phyloP scores from a whole-genome alignment of 139 green algal genomes.

The Penium margaritaceum region DNA sequence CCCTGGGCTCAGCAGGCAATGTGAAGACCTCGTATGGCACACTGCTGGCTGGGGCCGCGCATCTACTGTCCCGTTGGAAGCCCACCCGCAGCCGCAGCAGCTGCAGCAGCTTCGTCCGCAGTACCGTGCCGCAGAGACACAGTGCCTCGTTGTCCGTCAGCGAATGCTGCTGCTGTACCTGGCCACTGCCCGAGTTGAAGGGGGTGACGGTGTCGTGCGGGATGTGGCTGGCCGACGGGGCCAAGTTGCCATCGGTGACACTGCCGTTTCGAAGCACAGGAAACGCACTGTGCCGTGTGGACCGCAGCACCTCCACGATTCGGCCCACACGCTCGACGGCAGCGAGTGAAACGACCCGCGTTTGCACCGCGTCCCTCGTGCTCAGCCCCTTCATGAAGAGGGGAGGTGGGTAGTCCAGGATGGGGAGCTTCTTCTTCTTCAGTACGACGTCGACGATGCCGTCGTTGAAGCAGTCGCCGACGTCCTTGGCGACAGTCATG shows the following conservation, averaged over 20 bases:
- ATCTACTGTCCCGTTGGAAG: background rate
- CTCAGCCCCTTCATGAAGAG: conserved; percentile 14
- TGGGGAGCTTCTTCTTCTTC: conserved; percentile 26
- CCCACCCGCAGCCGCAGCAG: conserved; percentile 10
- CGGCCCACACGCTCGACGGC: conserved; percentile 16
- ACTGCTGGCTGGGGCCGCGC: no score
- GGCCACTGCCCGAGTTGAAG: no score
- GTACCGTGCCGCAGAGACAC: conserved; percentile 25
- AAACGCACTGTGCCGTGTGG: conserved; percentile 22
- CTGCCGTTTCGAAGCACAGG: no score
- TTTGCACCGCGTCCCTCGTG: background rate
- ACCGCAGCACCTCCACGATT: conserved; percentile 11
- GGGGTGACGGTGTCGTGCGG: no score
- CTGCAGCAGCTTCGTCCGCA: conserved; percentile 40
- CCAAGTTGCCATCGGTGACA: no score
- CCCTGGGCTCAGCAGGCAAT: no score
- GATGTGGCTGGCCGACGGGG: no score
- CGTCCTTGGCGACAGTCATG: conserved; percentile 64
- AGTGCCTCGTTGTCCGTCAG: no score
- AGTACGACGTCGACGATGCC: conserved; percentile 29
- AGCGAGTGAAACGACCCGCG: background rate
- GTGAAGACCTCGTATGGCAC: no score
- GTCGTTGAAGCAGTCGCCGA: conserved; percentile 42
- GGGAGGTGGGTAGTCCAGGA: conserved; percentile 22
- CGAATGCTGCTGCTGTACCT: no score